phyloP scores from a whole-genome alignment of 345 rosid genomes.

The Laguncularia racemosa region DNA sequence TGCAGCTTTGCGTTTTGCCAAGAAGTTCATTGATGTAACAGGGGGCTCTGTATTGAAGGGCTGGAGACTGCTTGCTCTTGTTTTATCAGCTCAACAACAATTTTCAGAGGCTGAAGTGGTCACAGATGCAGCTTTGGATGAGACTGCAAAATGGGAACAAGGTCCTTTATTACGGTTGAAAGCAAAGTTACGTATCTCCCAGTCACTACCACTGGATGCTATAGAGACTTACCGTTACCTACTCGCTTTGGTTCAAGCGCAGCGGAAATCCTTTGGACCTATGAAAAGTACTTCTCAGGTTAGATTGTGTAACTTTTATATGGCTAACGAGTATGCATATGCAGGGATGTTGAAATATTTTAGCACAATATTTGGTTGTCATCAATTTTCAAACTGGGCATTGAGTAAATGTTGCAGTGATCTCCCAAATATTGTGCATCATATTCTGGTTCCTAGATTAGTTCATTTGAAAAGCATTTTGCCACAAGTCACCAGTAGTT shows the following conservation, averaged over 20 bases:
- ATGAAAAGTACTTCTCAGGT: conserved; percentile 57
- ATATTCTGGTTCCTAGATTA: too few relatives aligned
- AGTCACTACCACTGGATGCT: conserved; percentile 61
- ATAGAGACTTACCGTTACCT: conserved; percentile 80
- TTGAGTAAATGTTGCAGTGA: too few relatives aligned
- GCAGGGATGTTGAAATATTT: too few relatives aligned
- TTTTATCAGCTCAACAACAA: conserved; percentile 82
- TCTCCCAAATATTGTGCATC: too few relatives aligned
- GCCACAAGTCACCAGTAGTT: too few relatives aligned
- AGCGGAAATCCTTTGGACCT: conserved; percentile 71
- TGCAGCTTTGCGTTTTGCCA: conserved; percentile 64
- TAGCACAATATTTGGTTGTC: too few relatives aligned
- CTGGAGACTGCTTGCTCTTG: conserved; percentile 79
- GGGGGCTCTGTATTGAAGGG: conserved; percentile 83
- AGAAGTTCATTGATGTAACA: conserved; percentile 64
- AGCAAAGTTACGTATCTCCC: conserved; percentile 72
- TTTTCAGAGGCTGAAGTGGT: conserved; percentile 86
- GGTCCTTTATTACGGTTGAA: conserved; percentile 73
- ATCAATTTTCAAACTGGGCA: too few relatives aligned
- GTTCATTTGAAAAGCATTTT: too few relatives aligned
- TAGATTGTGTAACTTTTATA: conserved; percentile 7
- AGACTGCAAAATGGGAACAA: conserved; percentile 91
- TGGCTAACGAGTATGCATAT: not conserved
- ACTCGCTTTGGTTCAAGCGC: conserved; percentile 92
- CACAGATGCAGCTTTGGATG: conserved; percentile 84